phyloP scores from a whole-genome alignment of 495 filamentous ascomycete genomes.

The Daldinia decipiens region DNA sequence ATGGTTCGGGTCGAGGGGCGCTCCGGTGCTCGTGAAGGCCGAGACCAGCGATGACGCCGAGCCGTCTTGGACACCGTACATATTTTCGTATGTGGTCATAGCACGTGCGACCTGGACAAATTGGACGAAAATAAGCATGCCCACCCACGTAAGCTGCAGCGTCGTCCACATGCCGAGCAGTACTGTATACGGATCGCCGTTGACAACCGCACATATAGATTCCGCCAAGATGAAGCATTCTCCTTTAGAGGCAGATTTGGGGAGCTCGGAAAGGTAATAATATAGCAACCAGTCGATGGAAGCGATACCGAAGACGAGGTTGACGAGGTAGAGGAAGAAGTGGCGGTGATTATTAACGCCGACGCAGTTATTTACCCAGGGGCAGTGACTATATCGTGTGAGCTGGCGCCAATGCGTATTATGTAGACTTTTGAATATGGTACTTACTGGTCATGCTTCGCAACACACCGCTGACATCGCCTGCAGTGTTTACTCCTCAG shows the following conservation, averaged over 20 bases:
- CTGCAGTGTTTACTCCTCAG: conserved; percentile 95
- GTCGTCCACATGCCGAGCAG: conserved; percentile 79
- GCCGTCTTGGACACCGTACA: conserved; percentile 74
- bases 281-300: conserved; percentile 63
- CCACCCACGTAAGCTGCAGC: conserved; percentile 90
- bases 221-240: conserved; percentile 82
- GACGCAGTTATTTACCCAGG: conserved; percentile 97
- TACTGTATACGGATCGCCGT: conserved; percentile 84
- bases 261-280: conserved; percentile 52
- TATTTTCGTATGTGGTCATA: conserved; percentile 95
- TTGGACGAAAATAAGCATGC: conserved; percentile 94
- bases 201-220: conserved; percentile 74
- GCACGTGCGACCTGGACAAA: conserved; percentile 89
- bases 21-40: conserved; percentile 80
- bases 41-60: conserved; percentile 74
- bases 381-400: conserved; percentile 82
- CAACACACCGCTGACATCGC: conserved; percentile 88
- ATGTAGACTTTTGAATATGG: not conserved
- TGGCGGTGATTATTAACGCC: conserved; percentile 94
- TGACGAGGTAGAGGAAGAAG: conserved; percentile 88
- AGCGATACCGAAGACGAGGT: conserved; percentile 77
- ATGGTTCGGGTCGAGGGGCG: conserved; percentile 67
- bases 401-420: conserved; percentile 42
- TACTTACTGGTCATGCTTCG: conserved; percentile 95
- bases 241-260: conserved; percentile 50